Conservation (phyloP, 371 early-diverging fungal genomes). For the Haplosporangium sp. region DNA sequence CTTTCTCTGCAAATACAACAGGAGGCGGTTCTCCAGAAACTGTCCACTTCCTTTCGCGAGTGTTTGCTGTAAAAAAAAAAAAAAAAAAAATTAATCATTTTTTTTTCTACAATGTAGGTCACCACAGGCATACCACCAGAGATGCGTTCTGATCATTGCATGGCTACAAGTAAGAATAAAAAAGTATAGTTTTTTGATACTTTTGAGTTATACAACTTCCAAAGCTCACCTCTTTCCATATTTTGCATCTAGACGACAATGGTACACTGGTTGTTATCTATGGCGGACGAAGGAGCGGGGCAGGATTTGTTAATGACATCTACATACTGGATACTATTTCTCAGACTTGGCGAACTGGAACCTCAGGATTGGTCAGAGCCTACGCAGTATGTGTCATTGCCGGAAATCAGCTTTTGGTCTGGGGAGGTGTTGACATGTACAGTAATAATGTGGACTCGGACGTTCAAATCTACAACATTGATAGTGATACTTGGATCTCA, state of each 20-base stretch:
- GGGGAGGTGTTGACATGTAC: conserved; percentile 18
- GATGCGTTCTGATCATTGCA: conserved; percentile 39
- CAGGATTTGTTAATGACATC: conserved; percentile 8
- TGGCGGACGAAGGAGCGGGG: conserved; percentile 13
- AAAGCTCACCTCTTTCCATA: background rate
- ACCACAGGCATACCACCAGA: conserved; percentile 25
- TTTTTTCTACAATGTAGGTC: background rate
- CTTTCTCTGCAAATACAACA: too few relatives aligned
- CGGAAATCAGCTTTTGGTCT: conserved; percentile 28
- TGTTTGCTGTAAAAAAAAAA: too few relatives aligned
- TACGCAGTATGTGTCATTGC: conserved; percentile 33
- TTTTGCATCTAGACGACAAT: conserved; percentile 26
- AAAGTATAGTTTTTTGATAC: too few relatives aligned
- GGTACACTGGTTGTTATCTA: conserved; percentile 23
- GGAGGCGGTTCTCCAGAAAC: too few relatives aligned
- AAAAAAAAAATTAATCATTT: too few relatives aligned
- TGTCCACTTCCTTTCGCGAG: too few relatives aligned
- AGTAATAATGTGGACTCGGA: background rate
- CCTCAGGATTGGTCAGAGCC: conserved; percentile 10
- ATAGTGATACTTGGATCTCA: conserved; percentile 10
- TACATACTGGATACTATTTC: conserved; percentile 26
- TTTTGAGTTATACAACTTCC: too few relatives aligned
- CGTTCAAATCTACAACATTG: conserved; percentile 25
- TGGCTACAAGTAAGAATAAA: conserved; percentile 34
- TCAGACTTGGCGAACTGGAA: conserved; percentile 16